phyloP scores from a whole-genome alignment of 2,329 filamentous ascomycete species.

The Sporothrix sp. region DNA sequence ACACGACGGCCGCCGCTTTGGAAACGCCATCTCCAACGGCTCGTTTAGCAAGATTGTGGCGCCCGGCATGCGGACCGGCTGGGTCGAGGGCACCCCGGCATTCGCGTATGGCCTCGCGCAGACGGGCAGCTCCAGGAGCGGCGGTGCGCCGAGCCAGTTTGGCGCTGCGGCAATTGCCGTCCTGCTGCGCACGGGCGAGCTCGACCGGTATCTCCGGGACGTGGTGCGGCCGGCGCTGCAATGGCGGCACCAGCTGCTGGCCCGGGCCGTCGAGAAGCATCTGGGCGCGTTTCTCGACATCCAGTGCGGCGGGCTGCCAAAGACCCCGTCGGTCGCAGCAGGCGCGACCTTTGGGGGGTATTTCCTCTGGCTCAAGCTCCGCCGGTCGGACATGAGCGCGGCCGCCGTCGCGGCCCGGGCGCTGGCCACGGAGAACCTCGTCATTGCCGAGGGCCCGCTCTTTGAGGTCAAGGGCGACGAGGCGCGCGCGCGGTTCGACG shows the following conservation, averaged over 20 bases:
- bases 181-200: conserved; percentile 35
- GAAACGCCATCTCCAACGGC: conserved; percentile 75
- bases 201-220: conserved; percentile 35
- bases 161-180: conserved; percentile 40
- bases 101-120: conserved; percentile 42
- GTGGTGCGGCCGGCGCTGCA: conserved; percentile 37
- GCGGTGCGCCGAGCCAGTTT: conserved; percentile 45
- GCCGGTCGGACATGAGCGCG: conserved; percentile 38
- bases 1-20: conserved; percentile 44
- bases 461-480: conserved; percentile 58
- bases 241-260: conserved; percentile 41
- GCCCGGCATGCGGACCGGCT: conserved; percentile 77
- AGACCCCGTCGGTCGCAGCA: conserved; percentile 30
- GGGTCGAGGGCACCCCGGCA: conserved; percentile 61
- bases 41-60: conserved; percentile 83
- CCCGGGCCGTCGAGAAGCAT: conserved; percentile 47
- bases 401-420: conserved; percentile 47
- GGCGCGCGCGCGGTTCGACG: conserved; percentile 43
- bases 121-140: conserved; percentile 44
- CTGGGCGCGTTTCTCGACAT: conserved; percentile 54
- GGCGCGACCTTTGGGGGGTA: conserved; percentile 66
- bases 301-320: conserved; percentile 20
- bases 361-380: conserved; percentile 70
- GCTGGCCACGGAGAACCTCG: conserved; percentile 52
- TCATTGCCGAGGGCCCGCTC: conserved; percentile 57